phyloP scores from a whole-genome alignment of 768 basidiomycete species.

The Hygrophorus russula region DNA sequence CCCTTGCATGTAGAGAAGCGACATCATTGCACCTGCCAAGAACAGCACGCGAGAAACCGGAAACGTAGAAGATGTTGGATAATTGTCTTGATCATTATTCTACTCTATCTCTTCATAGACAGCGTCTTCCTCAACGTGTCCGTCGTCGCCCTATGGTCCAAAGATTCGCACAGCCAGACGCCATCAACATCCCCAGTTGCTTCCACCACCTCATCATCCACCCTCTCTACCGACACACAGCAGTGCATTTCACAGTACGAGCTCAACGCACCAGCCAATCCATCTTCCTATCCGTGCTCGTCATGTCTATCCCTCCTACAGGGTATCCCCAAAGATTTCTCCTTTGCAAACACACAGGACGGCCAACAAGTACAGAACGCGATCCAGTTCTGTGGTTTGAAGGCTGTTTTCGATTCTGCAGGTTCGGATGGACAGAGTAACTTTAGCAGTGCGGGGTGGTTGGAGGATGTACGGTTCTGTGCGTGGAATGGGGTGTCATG shows the following conservation, averaged over 20 bases:
- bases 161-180: neutral
- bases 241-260: conserved; percentile 6
- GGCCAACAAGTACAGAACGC: conserved; percentile 1
- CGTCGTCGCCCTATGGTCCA: neutral
- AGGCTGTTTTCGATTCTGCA: neutral
- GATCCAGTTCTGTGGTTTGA: conserved; percentile 5
- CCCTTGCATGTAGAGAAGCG: conserved; percentile 1
- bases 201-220: neutral
- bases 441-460: neutral
- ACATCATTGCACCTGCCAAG: conserved; percentile 1
- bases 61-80: neutral
- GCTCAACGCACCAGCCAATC: conserved; percentile 3
- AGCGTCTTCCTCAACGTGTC: conserved; percentile 3
- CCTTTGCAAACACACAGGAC: neutral
- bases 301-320: conserved; percentile 3
- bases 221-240: conserved; percentile 2
- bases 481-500: conserved; percentile 5
- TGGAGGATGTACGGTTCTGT: conserved; percentile 1
- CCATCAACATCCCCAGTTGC: neutral
- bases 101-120: conserved; percentile 5
- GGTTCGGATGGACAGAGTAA: neutral
- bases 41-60: neutral
- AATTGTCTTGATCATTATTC: conserved; percentile 1
- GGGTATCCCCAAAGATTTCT: neutral
- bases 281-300: conserved; percentile 3